Percentiles rank a stretch among this genome's conserved stretches.
phyloP scores from a whole-genome alignment of 108 stramenopile genomes.

The Fistulifera pelliculosa region DNA sequence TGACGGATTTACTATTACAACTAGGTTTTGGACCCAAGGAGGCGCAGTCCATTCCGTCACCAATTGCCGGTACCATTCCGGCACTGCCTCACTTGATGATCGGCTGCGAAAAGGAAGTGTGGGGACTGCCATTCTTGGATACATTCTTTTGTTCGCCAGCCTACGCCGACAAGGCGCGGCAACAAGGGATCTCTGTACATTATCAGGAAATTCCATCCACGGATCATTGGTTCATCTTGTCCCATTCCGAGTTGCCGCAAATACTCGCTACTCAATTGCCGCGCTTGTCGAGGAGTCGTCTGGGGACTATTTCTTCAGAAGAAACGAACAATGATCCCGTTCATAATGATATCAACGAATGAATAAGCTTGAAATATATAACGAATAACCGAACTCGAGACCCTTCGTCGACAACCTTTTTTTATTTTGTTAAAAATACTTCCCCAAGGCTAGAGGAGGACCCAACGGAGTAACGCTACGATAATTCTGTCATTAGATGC shows the following conservation, averaged over 20 bases:
- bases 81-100: conserved; percentile 31
- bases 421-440: no score
- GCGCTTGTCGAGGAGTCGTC: conserved; percentile 12
- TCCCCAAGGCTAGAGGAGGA: no score
- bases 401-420: no score
- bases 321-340: no score
- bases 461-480: no score
- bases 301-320: no score
- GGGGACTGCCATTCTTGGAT: conserved; percentile 43
- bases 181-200: conserved; percentile 16
- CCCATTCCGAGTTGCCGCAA: conserved; percentile 22
- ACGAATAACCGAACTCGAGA: no score
- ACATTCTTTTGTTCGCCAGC: conserved; percentile 35
- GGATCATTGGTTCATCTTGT: conserved; percentile 57
- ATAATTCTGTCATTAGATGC: no score
- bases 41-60: conserved; percentile 26
- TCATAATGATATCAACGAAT: no score
- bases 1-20: conserved; percentile 23
- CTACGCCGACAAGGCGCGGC: conserved; percentile 20
- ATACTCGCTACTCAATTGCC: conserved; percentile 27
- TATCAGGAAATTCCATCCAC: conserved; percentile 23
- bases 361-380: no score
- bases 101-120: conserved; percentile 45
- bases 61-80: conserved; percentile 19
- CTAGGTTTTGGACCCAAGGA: conserved; percentile 20